Percentiles rank a stretch among this genome's conserved stretches.
Evolutionary conservation across 1,284 basidiomycete species (phyloP).

Genomic region (Ceratobasidium sp.): DNA sequence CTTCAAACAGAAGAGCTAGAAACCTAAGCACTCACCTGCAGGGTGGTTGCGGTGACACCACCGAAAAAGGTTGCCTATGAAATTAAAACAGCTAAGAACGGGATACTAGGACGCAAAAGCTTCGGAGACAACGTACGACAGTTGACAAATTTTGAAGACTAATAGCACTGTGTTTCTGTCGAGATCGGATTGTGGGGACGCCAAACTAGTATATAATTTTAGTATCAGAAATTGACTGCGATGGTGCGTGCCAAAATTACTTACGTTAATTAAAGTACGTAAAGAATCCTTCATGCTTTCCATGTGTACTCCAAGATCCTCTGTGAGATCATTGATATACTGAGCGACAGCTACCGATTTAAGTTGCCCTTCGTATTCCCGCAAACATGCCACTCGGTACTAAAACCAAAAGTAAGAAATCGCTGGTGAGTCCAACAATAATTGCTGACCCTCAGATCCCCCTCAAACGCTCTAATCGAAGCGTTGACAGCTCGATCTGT

Average conservation of each 20-base stretch:
- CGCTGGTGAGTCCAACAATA: not conserved
- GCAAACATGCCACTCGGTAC: slow-evolving; percentile 79
- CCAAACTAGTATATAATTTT: slow-evolving; percentile 58
- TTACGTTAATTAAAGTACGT: slow-evolving; percentile 69
- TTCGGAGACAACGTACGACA: slow-evolving; percentile 56
- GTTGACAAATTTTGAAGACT: slow-evolving; percentile 79
- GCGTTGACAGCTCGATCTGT: slow-evolving; percentile 73
- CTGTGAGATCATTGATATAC: slow-evolving; percentile 76
- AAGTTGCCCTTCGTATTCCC: slow-evolving; percentile 75
- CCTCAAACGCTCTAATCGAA: slow-evolving; percentile 73
- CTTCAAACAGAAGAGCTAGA: not conserved
- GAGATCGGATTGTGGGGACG: slow-evolving; percentile 79
- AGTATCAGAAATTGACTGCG: not conserved
- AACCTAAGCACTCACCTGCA: slow-evolving; percentile 45
- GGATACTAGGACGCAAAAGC: not conserved
- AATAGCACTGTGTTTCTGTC: slow-evolving; percentile 76
- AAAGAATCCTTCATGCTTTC: slow-evolving; percentile 74
- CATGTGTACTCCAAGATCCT: slow-evolving; percentile 76
- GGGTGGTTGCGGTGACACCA: slow-evolving; percentile 68
- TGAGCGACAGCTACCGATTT: slow-evolving; percentile 75
- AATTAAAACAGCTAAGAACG: not conserved
- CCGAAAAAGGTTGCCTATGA: slow-evolving; percentile 76
- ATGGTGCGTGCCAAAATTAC: slow-evolving; percentile 54
- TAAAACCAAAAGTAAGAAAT: slow-evolving; percentile 50
- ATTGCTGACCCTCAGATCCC: slow-evolving; percentile 70